Evolutionary conservation across 768 basidiomycete genomes (phyloP).

Genomic region (Nevesoporus exiguus): DNA sequence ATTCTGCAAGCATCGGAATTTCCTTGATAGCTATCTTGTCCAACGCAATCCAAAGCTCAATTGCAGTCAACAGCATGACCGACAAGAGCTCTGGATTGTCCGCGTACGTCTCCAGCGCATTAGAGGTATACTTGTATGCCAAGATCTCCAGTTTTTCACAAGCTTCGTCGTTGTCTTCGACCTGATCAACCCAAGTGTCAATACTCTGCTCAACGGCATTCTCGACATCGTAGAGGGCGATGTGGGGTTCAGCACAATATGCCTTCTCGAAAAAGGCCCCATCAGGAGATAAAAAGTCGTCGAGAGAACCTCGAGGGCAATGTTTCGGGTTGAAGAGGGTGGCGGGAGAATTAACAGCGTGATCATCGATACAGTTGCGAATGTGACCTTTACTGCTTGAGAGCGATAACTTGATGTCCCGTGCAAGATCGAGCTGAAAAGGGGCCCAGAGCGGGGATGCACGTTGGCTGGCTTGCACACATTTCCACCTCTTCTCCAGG

Average conservation of each 20-base stretch:
- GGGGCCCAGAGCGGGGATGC: constrained; percentile 32
- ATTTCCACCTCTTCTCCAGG: constrained; percentile 35
- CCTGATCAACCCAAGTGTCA: constrained; percentile 31
- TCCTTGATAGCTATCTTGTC: constrained; percentile 35
- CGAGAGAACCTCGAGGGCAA: constrained; percentile 10
- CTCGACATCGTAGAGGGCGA: constrained; percentile 39
- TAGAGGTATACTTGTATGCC: constrained; percentile 24
- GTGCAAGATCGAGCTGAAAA: constrained; percentile 22
- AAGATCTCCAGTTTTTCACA: constrained; percentile 28
- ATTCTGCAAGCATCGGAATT: constrained; percentile 39
- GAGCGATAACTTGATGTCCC: constrained; percentile 36
- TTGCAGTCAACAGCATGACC: constrained; percentile 41
- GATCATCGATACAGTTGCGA: not conserved
- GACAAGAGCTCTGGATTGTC: constrained; percentile 37
- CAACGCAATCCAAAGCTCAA: constrained; percentile 48
- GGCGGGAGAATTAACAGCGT: too few relatives aligned
- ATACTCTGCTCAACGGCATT: constrained; percentile 28
- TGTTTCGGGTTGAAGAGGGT: not conserved
- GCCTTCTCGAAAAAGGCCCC: constrained; percentile 14
- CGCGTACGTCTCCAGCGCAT: constrained; percentile 27
- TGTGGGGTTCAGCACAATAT: constrained; percentile 5
- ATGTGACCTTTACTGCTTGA: constrained; percentile 29
- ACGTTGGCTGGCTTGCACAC: constrained; percentile 28
- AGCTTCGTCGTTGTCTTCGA: constrained; percentile 19
- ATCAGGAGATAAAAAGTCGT: constrained; percentile 15